phyloP scores from a whole-genome alignment of 140 eudicot species.

The Anethum foeniculum region DNA sequence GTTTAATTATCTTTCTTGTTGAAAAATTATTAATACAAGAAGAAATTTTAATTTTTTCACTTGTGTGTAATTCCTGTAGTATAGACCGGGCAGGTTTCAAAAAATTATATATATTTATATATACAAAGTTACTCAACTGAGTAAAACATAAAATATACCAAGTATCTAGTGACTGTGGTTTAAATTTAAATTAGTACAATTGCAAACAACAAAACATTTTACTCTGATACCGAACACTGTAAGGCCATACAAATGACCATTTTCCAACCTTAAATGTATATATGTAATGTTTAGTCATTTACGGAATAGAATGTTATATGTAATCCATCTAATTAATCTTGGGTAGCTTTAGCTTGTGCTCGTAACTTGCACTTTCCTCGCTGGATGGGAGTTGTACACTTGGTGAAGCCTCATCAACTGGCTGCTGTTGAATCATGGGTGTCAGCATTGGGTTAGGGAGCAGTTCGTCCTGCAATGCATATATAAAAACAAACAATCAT shows the following conservation, averaged over 20 bases:
- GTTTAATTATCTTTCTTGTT: no score
- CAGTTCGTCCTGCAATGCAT: constrained; percentile 2
- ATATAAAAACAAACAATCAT: not conserved
- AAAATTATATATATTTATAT: no score
- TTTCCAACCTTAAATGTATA: not conserved
- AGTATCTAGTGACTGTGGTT: not conserved
- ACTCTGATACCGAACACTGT: not conserved
- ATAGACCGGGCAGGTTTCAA: no score
- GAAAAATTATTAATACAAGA: no score
- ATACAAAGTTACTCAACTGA: not conserved
- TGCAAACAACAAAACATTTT: not conserved
- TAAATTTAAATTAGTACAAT: not conserved
- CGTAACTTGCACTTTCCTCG: constrained; percentile 16
- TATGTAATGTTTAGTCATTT: no score
- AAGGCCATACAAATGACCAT: not conserved
- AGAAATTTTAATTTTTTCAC: no score
- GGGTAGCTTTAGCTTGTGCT: constrained; percentile 12
- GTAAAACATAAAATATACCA: not conserved
- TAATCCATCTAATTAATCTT: constrained; percentile 5
- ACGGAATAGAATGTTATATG: no score
- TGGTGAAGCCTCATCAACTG: not conserved
- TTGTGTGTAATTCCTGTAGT: no score
- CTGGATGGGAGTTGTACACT: constrained; percentile 7
- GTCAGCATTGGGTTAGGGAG: not conserved
- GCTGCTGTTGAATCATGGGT: constrained; percentile 12